Conservation (phyloP, 345 rosid species). For the Salix koriyanagi region DNA sequence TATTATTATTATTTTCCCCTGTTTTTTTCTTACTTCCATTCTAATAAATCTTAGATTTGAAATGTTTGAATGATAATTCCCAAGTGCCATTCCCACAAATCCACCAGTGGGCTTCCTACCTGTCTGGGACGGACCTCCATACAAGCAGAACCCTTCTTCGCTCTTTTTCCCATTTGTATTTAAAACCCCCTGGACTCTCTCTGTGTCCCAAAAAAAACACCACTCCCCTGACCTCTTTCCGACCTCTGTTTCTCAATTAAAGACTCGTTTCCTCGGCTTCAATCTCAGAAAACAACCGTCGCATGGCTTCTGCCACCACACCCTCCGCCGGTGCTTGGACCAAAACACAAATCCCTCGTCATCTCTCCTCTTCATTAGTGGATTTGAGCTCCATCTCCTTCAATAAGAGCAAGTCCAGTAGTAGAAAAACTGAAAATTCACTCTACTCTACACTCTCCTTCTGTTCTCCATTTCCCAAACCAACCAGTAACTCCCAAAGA, state of each 20-base stretch:
- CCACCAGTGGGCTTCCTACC: conserved; percentile 37
- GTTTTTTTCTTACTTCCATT: too few relatives aligned
- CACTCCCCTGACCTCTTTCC: background rate
- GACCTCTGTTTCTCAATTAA: background rate
- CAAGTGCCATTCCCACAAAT: conserved; percentile 29
- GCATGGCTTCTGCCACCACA: conserved; percentile 39
- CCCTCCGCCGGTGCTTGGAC: conserved; percentile 33
- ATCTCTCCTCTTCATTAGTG: conserved; percentile 13
- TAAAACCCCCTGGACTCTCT: conserved; percentile 16
- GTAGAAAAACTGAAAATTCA: conserved; percentile 15
- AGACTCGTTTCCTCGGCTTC: background rate
- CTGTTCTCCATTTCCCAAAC: conserved; percentile 57
- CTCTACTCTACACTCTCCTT: conserved; percentile 47
- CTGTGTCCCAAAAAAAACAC: background rate
- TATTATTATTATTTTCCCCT: too few relatives aligned
- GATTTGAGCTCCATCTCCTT: conserved; percentile 26
- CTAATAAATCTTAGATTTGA: background rate
- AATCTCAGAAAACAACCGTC: background rate
- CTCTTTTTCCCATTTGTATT: conserved; percentile 26
- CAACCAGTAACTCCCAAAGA: conserved; percentile 28
- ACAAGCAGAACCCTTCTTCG: background rate
- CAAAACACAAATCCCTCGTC: conserved; percentile 29
- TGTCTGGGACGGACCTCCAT: conserved; percentile 44
- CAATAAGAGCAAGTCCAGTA: conserved; percentile 15
- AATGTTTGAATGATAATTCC: background rate